phyloP scores from a whole-genome alignment of 345 rosid species.

The Linum tenue region DNA sequence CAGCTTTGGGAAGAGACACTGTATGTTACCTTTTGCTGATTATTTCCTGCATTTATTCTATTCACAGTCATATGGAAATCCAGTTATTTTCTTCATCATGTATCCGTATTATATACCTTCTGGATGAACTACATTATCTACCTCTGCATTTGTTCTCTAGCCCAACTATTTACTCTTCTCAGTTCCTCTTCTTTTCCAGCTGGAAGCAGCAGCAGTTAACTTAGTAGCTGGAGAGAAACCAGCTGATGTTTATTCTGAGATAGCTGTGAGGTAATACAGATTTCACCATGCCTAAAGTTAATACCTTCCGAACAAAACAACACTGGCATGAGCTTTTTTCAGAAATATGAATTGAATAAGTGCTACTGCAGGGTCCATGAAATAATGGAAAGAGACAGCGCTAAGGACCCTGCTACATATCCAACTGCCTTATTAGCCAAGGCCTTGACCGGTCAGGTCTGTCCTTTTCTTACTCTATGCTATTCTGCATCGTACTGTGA shows the following conservation, averaged over 20 bases:
- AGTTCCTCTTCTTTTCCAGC: constrained; percentile 24
- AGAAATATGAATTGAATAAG: constrained; percentile 8
- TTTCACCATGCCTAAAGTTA: constrained; percentile 1
- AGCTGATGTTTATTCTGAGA: constrained; percentile 93
- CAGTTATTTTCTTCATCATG: not conserved
- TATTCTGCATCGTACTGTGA: not conserved
- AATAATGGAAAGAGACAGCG: constrained; percentile 74
- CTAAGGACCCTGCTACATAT: constrained; percentile 58
- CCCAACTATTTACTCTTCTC: no score
- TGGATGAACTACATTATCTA: constrained; percentile 4
- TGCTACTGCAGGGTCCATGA: constrained; percentile 61
- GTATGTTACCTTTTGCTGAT: constrained; percentile 36
- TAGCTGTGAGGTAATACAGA: constrained; percentile 63
- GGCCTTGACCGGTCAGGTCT: constrained; percentile 71
- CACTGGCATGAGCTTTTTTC: not conserved
- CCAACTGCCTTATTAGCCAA: constrained; percentile 73
- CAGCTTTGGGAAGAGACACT: constrained; percentile 92
- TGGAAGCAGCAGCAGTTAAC: constrained; percentile 96
- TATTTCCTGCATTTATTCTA: not conserved
- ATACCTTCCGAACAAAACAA: not conserved
- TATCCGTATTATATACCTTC: not conserved
- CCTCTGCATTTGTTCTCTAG: no score
- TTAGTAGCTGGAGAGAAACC: constrained; percentile 73
- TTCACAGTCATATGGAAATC: not conserved
- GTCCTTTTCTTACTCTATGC: constrained; percentile 12